A percentile compares a stretch with the other conserved stretches of the same genome.
phyloP scores from a whole-genome alignment of 306 rosid species.

The Vigna nakashimae region DNA sequence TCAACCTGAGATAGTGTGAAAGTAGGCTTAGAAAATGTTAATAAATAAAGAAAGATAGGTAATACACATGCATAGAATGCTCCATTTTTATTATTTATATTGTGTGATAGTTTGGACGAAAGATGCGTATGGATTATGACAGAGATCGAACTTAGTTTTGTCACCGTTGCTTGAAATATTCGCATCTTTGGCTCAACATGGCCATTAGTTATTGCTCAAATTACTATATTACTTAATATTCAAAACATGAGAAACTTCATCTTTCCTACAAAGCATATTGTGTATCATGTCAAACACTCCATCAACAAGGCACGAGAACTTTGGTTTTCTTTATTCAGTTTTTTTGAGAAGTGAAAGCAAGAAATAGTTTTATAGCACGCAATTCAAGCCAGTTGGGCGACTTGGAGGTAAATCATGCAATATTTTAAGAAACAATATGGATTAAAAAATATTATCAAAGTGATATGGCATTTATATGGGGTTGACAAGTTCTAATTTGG shows the following conservation, averaged over 20 bases:
- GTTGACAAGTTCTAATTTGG: slow-evolving; percentile 47
- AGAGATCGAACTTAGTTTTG: slow-evolving; percentile 36
- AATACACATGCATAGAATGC: not conserved
- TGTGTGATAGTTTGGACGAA: slow-evolving; percentile 18
- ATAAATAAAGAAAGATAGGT: slow-evolving; percentile 14
- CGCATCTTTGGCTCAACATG: slow-evolving; percentile 36
- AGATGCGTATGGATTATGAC: slow-evolving; percentile 30
- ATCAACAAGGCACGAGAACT: slow-evolving; percentile 31
- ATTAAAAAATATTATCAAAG: slow-evolving; percentile 30
- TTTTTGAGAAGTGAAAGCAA: slow-evolving; percentile 20
- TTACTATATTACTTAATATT: slow-evolving; percentile 29
- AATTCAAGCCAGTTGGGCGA: slow-evolving; percentile 47
- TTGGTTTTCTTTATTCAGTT: slow-evolving; percentile 15
- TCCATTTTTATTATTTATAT: slow-evolving; percentile 36
- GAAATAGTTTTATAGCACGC: slow-evolving; percentile 38
- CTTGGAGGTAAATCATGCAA: slow-evolving; percentile 37
- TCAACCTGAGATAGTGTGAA: slow-evolving; percentile 47
- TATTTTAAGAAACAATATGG: slow-evolving; percentile 22
- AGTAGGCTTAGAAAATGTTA: not conserved
- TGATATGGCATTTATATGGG: slow-evolving; percentile 41
- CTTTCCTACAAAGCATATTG: slow-evolving; percentile 25
- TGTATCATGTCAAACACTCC: slow-evolving; percentile 38
- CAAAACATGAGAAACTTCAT: slow-evolving; percentile 30
- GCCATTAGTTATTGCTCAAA: slow-evolving; percentile 8
- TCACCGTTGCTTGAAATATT: slow-evolving; percentile 45